Evolutionary conservation across 257 asterid species (phyloP), one percentile per base, ranked within the genome.

Genomic region (Echites panduratus): DNA sequence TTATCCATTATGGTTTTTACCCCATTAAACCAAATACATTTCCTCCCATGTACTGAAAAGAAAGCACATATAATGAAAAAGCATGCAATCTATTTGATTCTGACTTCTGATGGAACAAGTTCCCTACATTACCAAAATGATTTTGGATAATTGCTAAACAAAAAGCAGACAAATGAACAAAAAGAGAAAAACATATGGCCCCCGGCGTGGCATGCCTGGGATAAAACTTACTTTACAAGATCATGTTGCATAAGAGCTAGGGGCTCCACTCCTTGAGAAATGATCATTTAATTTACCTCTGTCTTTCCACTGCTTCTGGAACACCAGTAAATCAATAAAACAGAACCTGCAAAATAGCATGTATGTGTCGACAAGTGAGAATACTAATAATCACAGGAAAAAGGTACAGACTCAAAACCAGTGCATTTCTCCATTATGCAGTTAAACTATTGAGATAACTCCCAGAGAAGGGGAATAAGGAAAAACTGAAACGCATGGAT

Each of bases 211-310:
- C 73, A 74, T 65, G 66, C 67, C 57, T 50, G 26, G 26, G 41
- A 69, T 47, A n/a, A n/a, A 26, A 44, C 52, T 75, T 54, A 20
- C 73, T 67, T 19, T 68, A 10, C 20, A 43, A 45, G 57, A 32
- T 27, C 8, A 43, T 56, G 20, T 29, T 27, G 47, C 32, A 56
- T 24, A 12, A 67, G 50, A 9, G 20, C 24, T 38, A 43, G 38
- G 52, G 73, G 73, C 67, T 75, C 78, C 73, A 75, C 61, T 19
- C 57, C 40, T 66, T n/a, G 17, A 44, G 73, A 52, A 57, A 68
- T 56, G 17, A 67, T 75, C 50, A 67, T 67, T 68, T 17, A 41
- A 66, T 52, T 66, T 66, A 43, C 68, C 68, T n/a, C n/a, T 10
- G 50, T 20, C 35, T 74, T 74, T 20, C 52, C 20, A 20, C 52